phyloP scores from a whole-genome alignment of 495 filamentous ascomycete genomes.

The Neurospora sublineolata region DNA sequence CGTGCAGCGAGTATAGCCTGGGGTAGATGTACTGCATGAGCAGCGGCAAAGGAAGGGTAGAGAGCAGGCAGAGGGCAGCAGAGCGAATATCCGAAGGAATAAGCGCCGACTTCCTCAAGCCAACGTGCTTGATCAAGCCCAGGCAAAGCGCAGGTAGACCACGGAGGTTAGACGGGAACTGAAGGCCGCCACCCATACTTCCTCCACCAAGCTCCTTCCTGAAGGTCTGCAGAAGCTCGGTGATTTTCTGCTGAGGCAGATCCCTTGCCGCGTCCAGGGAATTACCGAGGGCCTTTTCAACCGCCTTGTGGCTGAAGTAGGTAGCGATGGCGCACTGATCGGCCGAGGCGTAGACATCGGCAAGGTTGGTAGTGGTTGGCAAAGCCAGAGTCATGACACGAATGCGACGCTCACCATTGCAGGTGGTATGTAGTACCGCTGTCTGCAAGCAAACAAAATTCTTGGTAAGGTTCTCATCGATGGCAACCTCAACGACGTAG shows the following conservation, averaged over 20 bases:
- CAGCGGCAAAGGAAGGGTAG: slow-evolving; percentile 81
- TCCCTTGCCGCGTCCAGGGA: slow-evolving; percentile 87
- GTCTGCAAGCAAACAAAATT: slow-evolving; percentile 90
- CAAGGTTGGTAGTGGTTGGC: slow-evolving; percentile 80
- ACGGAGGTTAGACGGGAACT: slow-evolving; percentile 86
- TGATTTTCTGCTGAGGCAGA: slow-evolving; percentile 74
- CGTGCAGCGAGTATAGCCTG: slow-evolving; percentile 83
- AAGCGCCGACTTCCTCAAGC: slow-evolving; percentile 86
- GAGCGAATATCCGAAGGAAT: slow-evolving; percentile 94
- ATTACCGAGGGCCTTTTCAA: slow-evolving; percentile 74
- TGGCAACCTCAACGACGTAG: slow-evolving; percentile 98
- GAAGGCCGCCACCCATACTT: slow-evolving; percentile 85
- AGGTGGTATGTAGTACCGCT: slow-evolving; percentile 95
- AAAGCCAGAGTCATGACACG: slow-evolving; percentile 87
- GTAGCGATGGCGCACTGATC: slow-evolving; percentile 87
- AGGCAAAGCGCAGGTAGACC: slow-evolving; percentile 84
- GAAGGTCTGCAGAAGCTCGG: slow-evolving; percentile 91
- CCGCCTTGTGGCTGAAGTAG: slow-evolving; percentile 95
- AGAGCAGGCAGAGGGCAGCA: slow-evolving; percentile 83
- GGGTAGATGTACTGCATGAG: slow-evolving; percentile 97
- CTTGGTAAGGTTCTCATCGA: slow-evolving; percentile 89
- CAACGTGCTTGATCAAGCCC: slow-evolving; percentile 90
- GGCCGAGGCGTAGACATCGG: slow-evolving; percentile 87
- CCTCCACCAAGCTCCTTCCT: slow-evolving; percentile 93
- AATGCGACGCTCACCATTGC: slow-evolving; percentile 92